phyloP scores from a whole-genome alignment of 192 early-diverging fungal species.

The Obelidium mucronatum region DNA sequence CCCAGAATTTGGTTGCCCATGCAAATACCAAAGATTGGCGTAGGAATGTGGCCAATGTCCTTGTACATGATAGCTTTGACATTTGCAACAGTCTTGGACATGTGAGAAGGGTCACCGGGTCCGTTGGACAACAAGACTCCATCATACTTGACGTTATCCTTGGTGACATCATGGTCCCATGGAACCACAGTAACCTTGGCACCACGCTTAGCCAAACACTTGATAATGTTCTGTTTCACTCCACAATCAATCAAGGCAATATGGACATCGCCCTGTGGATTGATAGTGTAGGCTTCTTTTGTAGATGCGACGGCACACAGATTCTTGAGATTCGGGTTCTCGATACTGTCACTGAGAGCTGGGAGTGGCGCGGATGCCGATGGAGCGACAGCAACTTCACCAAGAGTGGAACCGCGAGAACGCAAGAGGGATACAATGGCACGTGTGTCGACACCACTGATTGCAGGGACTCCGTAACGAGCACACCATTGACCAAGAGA shows the following conservation, averaged over 20 bases:
- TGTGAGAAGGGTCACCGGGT: slow-evolving; percentile 81
- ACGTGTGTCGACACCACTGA: slow-evolving; percentile 92
- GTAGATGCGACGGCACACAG: slow-evolving; percentile 85
- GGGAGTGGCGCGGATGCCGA: slow-evolving; percentile 53
- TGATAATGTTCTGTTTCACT: slow-evolving; percentile 92
- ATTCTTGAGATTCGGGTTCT: slow-evolving; percentile 79
- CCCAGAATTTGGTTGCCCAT: slow-evolving; percentile 96
- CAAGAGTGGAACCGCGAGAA: slow-evolving; percentile 85
- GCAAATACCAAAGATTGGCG: slow-evolving; percentile 96
- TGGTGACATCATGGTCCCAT: slow-evolving; percentile 80
- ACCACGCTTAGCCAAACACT: slow-evolving; percentile 80
- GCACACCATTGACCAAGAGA: slow-evolving; percentile 90
- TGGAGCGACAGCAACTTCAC: slow-evolving; percentile 71
- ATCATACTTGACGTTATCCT: slow-evolving; percentile 68
- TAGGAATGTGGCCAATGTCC: slow-evolving; percentile 54
- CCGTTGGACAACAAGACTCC: slow-evolving; percentile 95
- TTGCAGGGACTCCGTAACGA: slow-evolving; percentile 82
- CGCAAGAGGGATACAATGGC: slow-evolving; percentile 86
- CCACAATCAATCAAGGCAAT: slow-evolving; percentile 89
- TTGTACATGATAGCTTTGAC: slow-evolving; percentile 61
- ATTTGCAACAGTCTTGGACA: slow-evolving; percentile 72
- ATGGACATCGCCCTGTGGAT: slow-evolving; percentile 79
- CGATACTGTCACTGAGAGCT: slow-evolving; percentile 49
- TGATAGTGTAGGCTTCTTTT: slow-evolving; percentile 70
- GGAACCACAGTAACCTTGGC: slow-evolving; percentile 87